A percentile compares a stretch with the other conserved stretches of the same genome.
Evolutionary conservation across 1,284 basidiomycete species (phyloP).

Genomic region (Naganishia liquefaciens): DNA sequence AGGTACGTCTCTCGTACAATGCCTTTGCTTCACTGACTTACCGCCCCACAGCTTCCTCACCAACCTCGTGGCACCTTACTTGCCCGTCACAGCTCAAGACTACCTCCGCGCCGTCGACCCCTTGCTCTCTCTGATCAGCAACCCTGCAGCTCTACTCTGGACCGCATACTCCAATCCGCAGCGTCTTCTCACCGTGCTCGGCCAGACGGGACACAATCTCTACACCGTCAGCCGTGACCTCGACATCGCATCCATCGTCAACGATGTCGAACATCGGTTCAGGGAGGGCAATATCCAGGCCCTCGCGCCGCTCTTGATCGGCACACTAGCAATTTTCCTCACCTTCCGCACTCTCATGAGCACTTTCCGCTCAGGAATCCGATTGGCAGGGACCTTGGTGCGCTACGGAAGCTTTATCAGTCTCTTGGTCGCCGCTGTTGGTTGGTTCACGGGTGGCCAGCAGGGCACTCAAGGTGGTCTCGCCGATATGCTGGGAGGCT

Average conservation of each 20-base stretch:
- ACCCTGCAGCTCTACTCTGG: slow-evolving; percentile 26
- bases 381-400: slow-evolving; percentile 19
- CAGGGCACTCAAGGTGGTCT: slow-evolving; percentile 17
- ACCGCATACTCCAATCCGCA: slow-evolving; percentile 32
- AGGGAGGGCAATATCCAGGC: slow-evolving; percentile 9
- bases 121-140: slow-evolving; percentile 30
- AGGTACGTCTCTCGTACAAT: neutral
- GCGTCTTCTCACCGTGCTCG: slow-evolving; percentile 24
- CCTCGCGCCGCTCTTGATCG: slow-evolving; percentile 22
- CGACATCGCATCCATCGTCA: slow-evolving; percentile 17
- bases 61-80: slow-evolving; percentile 21
- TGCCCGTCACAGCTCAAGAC: slow-evolving; percentile 23
- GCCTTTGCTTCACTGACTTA: neutral
- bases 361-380: slow-evolving; percentile 11
- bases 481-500: slow-evolving; percentile 21
- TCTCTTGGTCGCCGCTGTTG: slow-evolving; percentile 21
- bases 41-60: slow-evolving; percentile 15
- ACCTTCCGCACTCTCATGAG: slow-evolving; percentile 25
- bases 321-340: slow-evolving; percentile 27
- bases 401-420: slow-evolving; percentile 26
- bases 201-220: slow-evolving; percentile 23
- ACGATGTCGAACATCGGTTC: slow-evolving; percentile 6
- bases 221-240: slow-evolving; percentile 20
- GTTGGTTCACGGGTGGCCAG: slow-evolving; percentile 26
- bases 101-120: slow-evolving; percentile 29